These are phyloP conservation scores for Pseudogymnoascus sp. DNA, from an alignment of 2,329 filamentous ascomycete species.

Conservation along the genomic window DNA sequence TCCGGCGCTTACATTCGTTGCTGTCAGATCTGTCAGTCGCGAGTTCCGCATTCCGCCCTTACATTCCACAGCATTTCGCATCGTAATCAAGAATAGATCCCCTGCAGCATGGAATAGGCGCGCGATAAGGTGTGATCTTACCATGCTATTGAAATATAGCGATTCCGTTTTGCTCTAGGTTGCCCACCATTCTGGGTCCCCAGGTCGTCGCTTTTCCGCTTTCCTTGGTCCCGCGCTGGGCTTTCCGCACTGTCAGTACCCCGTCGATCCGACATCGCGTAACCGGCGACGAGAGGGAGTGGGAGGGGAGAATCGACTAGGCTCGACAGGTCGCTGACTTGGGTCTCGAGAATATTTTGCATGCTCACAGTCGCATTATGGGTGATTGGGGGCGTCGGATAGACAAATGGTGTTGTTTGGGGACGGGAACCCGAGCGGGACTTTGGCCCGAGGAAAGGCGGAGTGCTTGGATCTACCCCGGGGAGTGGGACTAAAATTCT, in stretches of 20 bases:
- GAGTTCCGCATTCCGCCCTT: neutral
- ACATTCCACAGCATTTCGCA: neutral
- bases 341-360: slow-evolving; percentile 27
- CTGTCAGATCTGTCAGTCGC: slow-evolving; percentile 33
- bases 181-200: slow-evolving; percentile 19
- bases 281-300: slow-evolving; percentile 6
- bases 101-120: neutral
- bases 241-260: slow-evolving; percentile 25
- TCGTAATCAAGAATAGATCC: neutral
- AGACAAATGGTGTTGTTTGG: slow-evolving; percentile 6
- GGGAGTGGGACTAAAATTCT: neutral
- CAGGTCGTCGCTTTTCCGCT: slow-evolving; percentile 24
- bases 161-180: slow-evolving; percentile 29
- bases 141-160: slow-evolving; percentile 32
- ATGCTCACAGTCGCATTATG: slow-evolving; percentile 23
- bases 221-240: slow-evolving; percentile 23
- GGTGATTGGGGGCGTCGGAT: slow-evolving; percentile 1
- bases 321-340: slow-evolving; percentile 27
- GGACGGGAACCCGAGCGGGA: neutral
- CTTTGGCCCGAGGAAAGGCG: slow-evolving; percentile 3
- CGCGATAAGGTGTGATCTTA: slow-evolving; percentile 16
- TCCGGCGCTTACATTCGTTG: slow-evolving; percentile 68
- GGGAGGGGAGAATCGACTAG: slow-evolving; percentile 27
- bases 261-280: slow-evolving; percentile 22
- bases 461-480: neutral